Base-by-base conservation (phyloP, 75 land plant species). In the Adiantum capillusveneris region DNA sequence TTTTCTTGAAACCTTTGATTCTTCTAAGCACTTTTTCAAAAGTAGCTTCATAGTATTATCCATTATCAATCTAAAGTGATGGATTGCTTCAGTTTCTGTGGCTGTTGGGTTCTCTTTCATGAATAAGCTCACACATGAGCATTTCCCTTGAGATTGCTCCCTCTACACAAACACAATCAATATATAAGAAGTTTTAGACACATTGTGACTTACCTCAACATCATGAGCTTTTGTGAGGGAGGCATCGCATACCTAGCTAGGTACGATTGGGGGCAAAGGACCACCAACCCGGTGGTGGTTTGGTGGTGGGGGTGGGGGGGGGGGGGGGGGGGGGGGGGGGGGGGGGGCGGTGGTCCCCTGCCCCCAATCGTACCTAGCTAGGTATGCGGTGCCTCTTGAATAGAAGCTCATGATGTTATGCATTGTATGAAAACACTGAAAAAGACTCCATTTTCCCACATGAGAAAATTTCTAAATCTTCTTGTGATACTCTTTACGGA, bases 91-190 rank as follows among this genome's bases (percentile, higher is more conserved):
- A 74, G 75, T 66, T 18, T 63, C 58, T 3, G 58, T 31, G 11
- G 16, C 22, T 6, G 50, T 70, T 5, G 57, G 43, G 29, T 70
- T 54, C 64, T 72, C 62, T 22, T 61, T 48, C 31, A 79, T 62
- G 60, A 51, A 64, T 44, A 90, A 34, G 25, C 72, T 45, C 45
- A 81, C 55, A 29, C 73, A 65, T 31, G 80, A 84, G 56, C 71
- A 42, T 66, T 90, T 90, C 30, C 96, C 82, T 53, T 87, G 71
- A 21, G 49, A 70, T 34, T 39, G 19, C 50, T 87, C 96, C 24
- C 96, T 76, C 96, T 90, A 74, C 63, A 70, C n/a, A n/a, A n/a
- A n/a, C n/a, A 57, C 29, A 31, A 6, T n/a, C 11, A 31, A 17
- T 12, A 55, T 30, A 2, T 11, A 68, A n/a, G 2, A 17, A 42